Base-by-base conservation (phyloP, 192 early-diverging fungal species). In the Podila clonocystis region DNA sequence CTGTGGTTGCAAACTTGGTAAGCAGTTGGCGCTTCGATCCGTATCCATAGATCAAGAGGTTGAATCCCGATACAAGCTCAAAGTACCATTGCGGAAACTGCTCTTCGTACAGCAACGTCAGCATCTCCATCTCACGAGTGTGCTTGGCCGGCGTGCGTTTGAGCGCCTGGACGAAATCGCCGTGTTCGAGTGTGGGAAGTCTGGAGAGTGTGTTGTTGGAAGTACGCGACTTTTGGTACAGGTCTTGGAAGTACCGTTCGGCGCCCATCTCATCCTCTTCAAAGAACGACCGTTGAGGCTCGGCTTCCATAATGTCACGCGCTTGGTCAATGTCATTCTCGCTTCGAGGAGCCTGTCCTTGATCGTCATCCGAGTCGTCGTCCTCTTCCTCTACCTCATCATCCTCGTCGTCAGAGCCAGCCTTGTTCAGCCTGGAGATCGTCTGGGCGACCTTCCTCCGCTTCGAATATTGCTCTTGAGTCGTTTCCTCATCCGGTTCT, bases 1-100 rank as follows among this genome's bases (percentile, higher is more conserved):
- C 50, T 6, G 86, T 70, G 0, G 78, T 80, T 5, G 91, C 93
- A 85, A 99, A 97, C 45, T 85, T 67, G 58, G 89, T 93, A 41
- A 98, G 74, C n/a, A 99, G 66, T 6, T 83, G 82, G 6, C 91
- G 90, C 78, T 99, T 99, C 12, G 96, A 97, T 0, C 98, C 98
- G 74, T 92, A 97, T 0, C 98, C 98, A 73, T 96, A 97, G 52
- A 97, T 93, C 1, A 96, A 69, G 8, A 99, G 83, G 70, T 94
- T 97, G 77, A 96, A 99, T 1, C 95, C 96, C 15, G 86, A 85
- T 5, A 73, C 61, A 6, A 98, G 82, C 74, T 98, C 95, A 87
- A 96, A 96, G 59, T 82, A 86, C 97, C 97, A 99, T 72, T 99
- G 95, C 2, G 82, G 83, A 68, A 96, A 99, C 63, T 89, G 84